Evolutionary conservation across 1,284 basidiomycete species (phyloP), one percentile per base, ranked within the genome.

Genomic region (Ganoderma meredithae): DNA sequence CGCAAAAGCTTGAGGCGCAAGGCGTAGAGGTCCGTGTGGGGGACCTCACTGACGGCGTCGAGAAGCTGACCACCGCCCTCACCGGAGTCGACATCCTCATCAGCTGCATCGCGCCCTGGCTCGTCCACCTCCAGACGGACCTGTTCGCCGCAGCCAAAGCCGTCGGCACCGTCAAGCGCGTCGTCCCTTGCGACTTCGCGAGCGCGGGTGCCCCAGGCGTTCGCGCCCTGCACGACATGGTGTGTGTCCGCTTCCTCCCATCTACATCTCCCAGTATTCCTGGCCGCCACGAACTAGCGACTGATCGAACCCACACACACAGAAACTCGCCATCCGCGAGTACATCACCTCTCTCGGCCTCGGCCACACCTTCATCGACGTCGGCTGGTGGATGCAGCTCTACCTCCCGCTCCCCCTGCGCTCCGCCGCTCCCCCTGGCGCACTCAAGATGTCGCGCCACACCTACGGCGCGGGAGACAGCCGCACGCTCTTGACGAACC

Each of bases 331-430:
- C 0, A 69, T 76, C 19, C 66, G 69, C 7, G 68, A 72, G 5
- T 68, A 55, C 67, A 25, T 75, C 56, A n/a, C 69, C 47, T 39
- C 58, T 0, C 64, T 72, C 43, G 70, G 71, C 31, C 40, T 75
- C 19, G 60, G 63, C 12, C 70, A 76, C 65, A 76, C 75, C 15
- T 74, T 75, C 67, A 69, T 76, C 66, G 74, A 76, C 68, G 69
- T 76, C 65, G 75, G 75, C 27, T 75, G 70, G 72, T 76, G 75
- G 75, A 71, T 71, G 73, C 73, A 77, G 68, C 41, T 73, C 39
- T n/a, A 62, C 40, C 64, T 77, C 4, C 72, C 74, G 22, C 52
- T 52, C 13, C 43, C 61, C 9, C 19, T 62, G 6, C 63, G 47
- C 7, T 31, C 27, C 27, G 27, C 27, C 27, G 27, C 36, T 36